These are phyloP conservation scores for Monosporozyma siamensis DNA, from an alignment of 805 yeast species.

Conservation along the genomic window DNA sequence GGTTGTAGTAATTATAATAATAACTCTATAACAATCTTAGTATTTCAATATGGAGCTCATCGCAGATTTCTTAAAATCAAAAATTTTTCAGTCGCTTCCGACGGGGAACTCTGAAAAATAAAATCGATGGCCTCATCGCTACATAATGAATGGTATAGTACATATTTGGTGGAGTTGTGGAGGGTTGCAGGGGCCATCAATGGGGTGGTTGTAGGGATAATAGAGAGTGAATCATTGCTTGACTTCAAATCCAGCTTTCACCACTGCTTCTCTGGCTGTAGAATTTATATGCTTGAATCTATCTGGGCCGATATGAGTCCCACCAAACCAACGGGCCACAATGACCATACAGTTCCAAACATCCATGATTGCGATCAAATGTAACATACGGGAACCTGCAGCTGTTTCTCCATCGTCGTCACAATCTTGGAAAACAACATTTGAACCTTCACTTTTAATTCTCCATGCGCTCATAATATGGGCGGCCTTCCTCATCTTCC, in stretches of 20 bases:
- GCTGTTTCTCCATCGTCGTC: conserved; percentile 98
- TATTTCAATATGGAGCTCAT: conserved; percentile 5
- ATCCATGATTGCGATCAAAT: conserved; percentile 68
- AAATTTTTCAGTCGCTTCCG: conserved; percentile 4
- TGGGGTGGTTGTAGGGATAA: no score
- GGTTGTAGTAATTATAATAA: no score
- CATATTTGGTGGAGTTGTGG: no score
- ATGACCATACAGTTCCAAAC: conserved; percentile 73
- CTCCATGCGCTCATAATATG: conserved; percentile 90
- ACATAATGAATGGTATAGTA: no score
- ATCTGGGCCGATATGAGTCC: conserved; percentile 85
- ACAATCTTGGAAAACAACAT: conserved; percentile 65
- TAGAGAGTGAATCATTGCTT: no score
- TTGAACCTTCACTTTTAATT: conserved; percentile 35
- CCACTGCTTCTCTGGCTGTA: conserved; percentile 76
- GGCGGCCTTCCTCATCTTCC: conserved; percentile 53
- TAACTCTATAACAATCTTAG: no score
- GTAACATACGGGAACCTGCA: conserved; percentile 82
- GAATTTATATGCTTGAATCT: conserved; percentile 88
- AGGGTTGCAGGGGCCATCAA: not conserved
- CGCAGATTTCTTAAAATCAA: conserved; percentile 2
- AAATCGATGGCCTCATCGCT: no score
- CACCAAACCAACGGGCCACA: conserved; percentile 91
- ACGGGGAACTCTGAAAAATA: conserved; percentile 1
- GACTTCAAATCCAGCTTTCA: conserved; percentile 45